Percentiles rank a stretch among this genome's conserved stretches.
Conservation (phyloP, 2,329 filamentous ascomycete species). For the Alternaria triticina region DNA sequence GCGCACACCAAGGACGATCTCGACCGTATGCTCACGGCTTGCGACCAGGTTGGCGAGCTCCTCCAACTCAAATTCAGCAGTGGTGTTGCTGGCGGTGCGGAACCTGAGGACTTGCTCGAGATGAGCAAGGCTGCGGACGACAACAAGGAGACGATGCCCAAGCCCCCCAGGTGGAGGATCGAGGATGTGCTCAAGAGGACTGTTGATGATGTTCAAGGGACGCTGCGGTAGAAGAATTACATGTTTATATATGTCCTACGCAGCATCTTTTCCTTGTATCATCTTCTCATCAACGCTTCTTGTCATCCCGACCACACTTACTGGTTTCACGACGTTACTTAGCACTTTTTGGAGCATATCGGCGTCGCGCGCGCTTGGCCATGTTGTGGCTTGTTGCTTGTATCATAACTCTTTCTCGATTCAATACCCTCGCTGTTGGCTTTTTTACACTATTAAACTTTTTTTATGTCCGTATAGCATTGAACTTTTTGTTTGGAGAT, state of each 20-base stretch:
- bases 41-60: constrained; percentile 89
- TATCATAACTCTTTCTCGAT: neutral
- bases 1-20: constrained; percentile 99
- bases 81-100: constrained; percentile 86
- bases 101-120: constrained; percentile 79
- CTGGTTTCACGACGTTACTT: neutral
- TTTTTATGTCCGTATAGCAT: neutral
- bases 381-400: neutral
- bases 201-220: constrained; percentile 75
- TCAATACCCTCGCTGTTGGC: constrained; percentile 4
- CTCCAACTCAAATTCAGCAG: constrained; percentile 97
- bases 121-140: constrained; percentile 48
- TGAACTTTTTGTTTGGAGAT: neutral
- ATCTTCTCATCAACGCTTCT: neutral
- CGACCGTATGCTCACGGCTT: constrained; percentile 85
- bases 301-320: neutral
- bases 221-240: constrained; percentile 63
- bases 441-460: neutral
- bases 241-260: neutral
- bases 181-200: constrained; percentile 76
- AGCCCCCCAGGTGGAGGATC: constrained; percentile 78
- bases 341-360: neutral
- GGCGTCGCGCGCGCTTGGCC: neutral
- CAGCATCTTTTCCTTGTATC: neutral
- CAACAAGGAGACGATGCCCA: constrained; percentile 56